Base-by-base conservation (phyloP, 2,329 filamentous ascomycete species). In the Herpomyces periplanetae region DNA sequence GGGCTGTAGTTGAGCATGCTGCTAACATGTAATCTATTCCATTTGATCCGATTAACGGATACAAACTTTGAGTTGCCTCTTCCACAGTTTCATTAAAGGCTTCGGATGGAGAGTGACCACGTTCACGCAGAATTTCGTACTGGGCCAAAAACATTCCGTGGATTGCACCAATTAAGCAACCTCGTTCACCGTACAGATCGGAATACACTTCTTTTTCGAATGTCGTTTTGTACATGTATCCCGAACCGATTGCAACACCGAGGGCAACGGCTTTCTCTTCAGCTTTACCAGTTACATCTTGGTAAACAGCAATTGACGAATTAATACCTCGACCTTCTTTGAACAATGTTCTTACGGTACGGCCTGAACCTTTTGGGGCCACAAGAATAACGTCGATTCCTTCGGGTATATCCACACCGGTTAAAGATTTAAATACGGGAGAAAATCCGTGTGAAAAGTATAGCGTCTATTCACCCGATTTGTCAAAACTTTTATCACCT, bases 11-110 rank as follows among this genome's bases (percentile, higher is more conserved):
- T 27, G 75, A 91, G 65, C 80, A 96, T 31, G 80, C 80, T 42
- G 75, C 73, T 52, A 84, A 96, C 80, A 96, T 96, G 71, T 84
- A 96, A 54, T 96, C 80, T 80, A 96, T 91, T 38, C 80, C 80
- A 48, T 91, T 65, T 46, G 56, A 58, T 38, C 75, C 80, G 37
- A 96, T 96, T 38, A 96, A 55, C 28, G 80, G 80, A 57, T 96
- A 96, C 38, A 96, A 53, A 30, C 58, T 69, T 57, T 96, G 80
- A 20, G 80, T 96, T 29, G 80, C 80, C 57, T 96, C 80, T 57
- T 96, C 80, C 31, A 96, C 80, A 31, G 80, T 96, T 69, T 96
- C 80, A 59, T 96, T 96, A 64, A 96, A 96, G 31, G 80, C 80
- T 51, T 96, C 80, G 34, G 64, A 75, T 41, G 80, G 80, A 46